phyloP scores from a whole-genome alignment of 1,284 basidiomycete genomes.

The Fomitopsis schrenkii region DNA sequence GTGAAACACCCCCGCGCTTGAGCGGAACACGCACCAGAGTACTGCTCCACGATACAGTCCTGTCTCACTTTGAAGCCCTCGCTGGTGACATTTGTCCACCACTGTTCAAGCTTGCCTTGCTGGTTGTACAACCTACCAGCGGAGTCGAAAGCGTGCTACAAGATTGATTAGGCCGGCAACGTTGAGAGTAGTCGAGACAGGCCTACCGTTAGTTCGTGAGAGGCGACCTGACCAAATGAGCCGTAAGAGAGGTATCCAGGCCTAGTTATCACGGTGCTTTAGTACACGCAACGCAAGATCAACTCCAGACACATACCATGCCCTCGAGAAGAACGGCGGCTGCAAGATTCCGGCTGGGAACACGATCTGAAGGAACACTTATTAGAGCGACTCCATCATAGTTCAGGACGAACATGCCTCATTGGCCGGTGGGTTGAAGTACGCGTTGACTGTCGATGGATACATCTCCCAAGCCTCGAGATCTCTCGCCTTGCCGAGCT shows the following conservation, averaged over 20 bases:
- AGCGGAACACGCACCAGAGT: slow-evolving; percentile 48
- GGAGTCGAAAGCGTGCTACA: slow-evolving; percentile 90
- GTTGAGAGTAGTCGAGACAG: not conserved
- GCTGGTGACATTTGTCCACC: slow-evolving; percentile 86
- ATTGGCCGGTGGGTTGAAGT: slow-evolving; percentile 78
- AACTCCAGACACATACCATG: slow-evolving; percentile 52
- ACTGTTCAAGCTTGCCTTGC: slow-evolving; percentile 79
- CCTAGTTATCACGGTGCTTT: slow-evolving; percentile 36
- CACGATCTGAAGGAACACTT: slow-evolving; percentile 62
- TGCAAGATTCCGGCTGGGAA: slow-evolving; percentile 96
- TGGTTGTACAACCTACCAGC: slow-evolving; percentile 82
- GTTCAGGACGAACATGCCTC: slow-evolving; percentile 42
- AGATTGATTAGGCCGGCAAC: not conserved
- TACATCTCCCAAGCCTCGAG: slow-evolving; percentile 86
- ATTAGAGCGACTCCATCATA: not conserved
- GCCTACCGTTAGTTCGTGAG: slow-evolving; percentile 82
- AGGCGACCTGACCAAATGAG: slow-evolving; percentile 85
- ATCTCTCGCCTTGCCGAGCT: slow-evolving; percentile 73
- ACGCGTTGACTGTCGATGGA: slow-evolving; percentile 78
- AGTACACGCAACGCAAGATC: slow-evolving; percentile 6
- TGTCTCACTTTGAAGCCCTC: slow-evolving; percentile 81
- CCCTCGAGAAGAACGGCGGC: slow-evolving; percentile 85
- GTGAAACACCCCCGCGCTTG: not conserved
- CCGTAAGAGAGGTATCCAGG: slow-evolving; percentile 89
- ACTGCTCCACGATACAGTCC: slow-evolving; percentile 88